Evolutionary conservation across 2,329 filamentous ascomycete species (phyloP).

Genomic region (Calonectria honghensis): DNA sequence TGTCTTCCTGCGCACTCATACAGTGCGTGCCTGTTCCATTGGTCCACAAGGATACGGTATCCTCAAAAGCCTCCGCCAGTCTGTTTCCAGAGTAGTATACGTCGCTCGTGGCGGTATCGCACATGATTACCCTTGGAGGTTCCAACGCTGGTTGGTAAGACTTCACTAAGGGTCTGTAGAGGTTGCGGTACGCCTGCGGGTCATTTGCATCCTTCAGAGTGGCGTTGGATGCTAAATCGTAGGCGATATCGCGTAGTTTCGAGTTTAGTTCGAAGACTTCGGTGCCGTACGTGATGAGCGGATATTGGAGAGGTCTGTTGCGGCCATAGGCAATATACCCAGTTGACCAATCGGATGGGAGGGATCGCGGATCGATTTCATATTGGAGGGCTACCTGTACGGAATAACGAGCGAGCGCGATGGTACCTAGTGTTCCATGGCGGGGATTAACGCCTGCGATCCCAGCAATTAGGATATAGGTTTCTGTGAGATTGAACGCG

Average conservation of each 20-base stretch:
- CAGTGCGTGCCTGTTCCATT: conserved; percentile 82
- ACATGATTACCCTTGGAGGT: conserved; percentile 75
- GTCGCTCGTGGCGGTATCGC: conserved; percentile 82
- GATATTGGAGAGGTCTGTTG: conserved; percentile 73
- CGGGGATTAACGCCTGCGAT: conserved; percentile 86
- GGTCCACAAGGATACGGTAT: conserved; percentile 78
- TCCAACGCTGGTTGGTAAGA: conserved; percentile 65
- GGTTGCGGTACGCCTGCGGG: conserved; percentile 71
- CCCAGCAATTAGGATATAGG: conserved; percentile 83
- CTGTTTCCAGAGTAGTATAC: conserved; percentile 81
- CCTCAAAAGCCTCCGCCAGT: conserved; percentile 78
- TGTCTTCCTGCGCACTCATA: conserved; percentile 84
- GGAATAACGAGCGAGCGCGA: conserved; percentile 81
- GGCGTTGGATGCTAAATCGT: conserved; percentile 69
- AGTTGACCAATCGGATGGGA: conserved; percentile 78
- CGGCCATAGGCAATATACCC: conserved; percentile 82
- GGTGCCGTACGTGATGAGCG: conserved; percentile 77
- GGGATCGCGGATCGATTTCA: conserved; percentile 82
- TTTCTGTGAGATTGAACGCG: conserved; percentile 77
- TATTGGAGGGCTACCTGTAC: conserved; percentile 86
- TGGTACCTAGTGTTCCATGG: conserved; percentile 77
- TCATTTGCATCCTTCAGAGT: conserved; percentile 70
- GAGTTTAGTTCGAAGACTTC: conserved; percentile 82
- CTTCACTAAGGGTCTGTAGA: conserved; percentile 67
- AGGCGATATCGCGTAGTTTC: conserved; percentile 72